Conservation (phyloP, 2,329 filamentous ascomycete species). For the Calonectria pseudoreteaudii region DNA sequence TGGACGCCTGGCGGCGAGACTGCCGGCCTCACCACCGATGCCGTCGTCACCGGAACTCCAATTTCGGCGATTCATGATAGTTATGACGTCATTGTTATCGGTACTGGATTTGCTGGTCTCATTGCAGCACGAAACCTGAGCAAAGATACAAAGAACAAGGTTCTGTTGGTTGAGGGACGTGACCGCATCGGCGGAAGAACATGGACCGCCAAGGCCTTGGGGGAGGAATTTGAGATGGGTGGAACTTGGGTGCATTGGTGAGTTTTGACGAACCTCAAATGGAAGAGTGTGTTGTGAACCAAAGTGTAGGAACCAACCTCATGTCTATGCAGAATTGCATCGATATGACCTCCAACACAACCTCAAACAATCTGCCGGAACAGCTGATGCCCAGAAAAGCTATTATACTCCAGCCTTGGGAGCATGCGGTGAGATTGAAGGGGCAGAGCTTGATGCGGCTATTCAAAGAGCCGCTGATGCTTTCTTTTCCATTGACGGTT, state of each 20-base stretch:
- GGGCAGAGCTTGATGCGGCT: background rate
- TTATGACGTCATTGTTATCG: slow-evolving; percentile 37
- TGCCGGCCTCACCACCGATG: slow-evolving; percentile 24
- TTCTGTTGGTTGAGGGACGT: slow-evolving; percentile 52
- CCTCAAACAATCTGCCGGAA: slow-evolving; percentile 30
- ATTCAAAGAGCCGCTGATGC: slow-evolving; percentile 32
- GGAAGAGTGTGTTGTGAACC: background rate
- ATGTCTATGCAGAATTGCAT: slow-evolving; percentile 30
- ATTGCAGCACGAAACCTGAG: slow-evolving; percentile 43
- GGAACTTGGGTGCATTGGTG: slow-evolving; percentile 56
- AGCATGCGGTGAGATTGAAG: background rate
- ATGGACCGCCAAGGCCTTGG: slow-evolving; percentile 50
- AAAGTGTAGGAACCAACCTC: slow-evolving; percentile 30
- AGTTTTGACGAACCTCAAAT: background rate
- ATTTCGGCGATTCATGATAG: background rate
- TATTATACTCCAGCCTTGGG: slow-evolving; percentile 9
- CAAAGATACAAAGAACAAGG: background rate
- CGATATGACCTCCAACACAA: slow-evolving; percentile 33
- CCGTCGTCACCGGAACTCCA: slow-evolving; percentile 19
- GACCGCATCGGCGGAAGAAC: slow-evolving; percentile 57
- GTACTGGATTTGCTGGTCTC: slow-evolving; percentile 47
- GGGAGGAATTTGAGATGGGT: slow-evolving; percentile 54
- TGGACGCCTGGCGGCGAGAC: slow-evolving; percentile 19
- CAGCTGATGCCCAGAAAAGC: slow-evolving; percentile 16
- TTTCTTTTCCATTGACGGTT: slow-evolving; percentile 48